Percentiles rank a stretch among this genome's conserved stretches.
phyloP scores from a whole-genome alignment of 257 asterid species.

The Plantago major region DNA sequence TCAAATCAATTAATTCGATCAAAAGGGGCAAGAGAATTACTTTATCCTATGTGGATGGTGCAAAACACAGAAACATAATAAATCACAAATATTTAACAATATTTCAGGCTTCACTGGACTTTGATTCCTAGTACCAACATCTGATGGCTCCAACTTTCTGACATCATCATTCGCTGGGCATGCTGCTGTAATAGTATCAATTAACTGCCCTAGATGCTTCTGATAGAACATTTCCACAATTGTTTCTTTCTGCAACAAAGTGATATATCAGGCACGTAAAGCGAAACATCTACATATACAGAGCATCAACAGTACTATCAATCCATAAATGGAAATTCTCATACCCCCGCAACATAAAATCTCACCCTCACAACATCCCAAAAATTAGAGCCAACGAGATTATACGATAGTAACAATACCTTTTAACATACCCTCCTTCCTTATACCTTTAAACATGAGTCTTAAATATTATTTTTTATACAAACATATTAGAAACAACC shows the following conservation, averaged over 20 bases:
- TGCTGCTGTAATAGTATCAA: slow-evolving; percentile 73
- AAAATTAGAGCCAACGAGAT: too few relatives aligned
- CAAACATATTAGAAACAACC: too few relatives aligned
- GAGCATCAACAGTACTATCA: too few relatives aligned
- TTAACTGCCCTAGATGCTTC: slow-evolving; percentile 73
- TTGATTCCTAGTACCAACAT: slow-evolving; percentile 41
- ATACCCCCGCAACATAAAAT: too few relatives aligned
- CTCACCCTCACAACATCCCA: too few relatives aligned
- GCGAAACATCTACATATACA: too few relatives aligned
- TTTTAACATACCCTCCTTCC: too few relatives aligned
- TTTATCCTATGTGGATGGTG: slow-evolving; percentile 91
- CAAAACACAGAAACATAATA: slow-evolving; percentile 86
- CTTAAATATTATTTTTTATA: too few relatives aligned
- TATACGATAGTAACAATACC: too few relatives aligned
- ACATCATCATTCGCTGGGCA: slow-evolving; percentile 37
- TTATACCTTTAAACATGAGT: too few relatives aligned
- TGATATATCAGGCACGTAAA: slow-evolving; percentile 15
- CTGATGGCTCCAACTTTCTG: slow-evolving; percentile 35
- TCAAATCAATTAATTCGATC: slow-evolving; percentile 1
- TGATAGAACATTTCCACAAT: slow-evolving; percentile 83
- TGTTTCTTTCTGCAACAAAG: slow-evolving; percentile 43
- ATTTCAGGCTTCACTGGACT: slow-evolving; percentile 75
- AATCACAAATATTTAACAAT: slow-evolving; percentile 78
- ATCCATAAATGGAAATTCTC: too few relatives aligned
- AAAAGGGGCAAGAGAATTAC: slow-evolving; percentile 36